Evolutionary conservation across 2,329 filamentous ascomycete species (phyloP).

Genomic region (Colletotrichum sp.): DNA sequence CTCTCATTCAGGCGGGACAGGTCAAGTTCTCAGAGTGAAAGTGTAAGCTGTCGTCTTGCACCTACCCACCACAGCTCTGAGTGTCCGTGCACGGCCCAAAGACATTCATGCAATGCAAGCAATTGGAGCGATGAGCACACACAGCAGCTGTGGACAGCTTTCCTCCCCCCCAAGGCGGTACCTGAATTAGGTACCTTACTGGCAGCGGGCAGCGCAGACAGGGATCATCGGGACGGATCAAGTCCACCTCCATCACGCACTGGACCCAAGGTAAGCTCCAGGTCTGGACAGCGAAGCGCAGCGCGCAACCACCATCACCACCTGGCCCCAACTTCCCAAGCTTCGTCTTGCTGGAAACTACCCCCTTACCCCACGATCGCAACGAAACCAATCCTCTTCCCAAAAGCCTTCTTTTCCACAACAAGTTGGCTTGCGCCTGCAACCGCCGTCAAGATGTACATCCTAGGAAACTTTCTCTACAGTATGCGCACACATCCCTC

Average conservation of each 20-base stretch:
- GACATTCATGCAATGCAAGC: not conserved
- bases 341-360: not conserved
- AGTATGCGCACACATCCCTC: conserved; percentile 25
- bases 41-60: conserved; percentile 20
- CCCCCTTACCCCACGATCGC: not conserved
- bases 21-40: not conserved
- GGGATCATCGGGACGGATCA: conserved; percentile 10
- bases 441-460: conserved; percentile 57
- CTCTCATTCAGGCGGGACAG: not conserved
- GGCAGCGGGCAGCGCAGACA: not conserved
- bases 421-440: not conserved
- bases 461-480: conserved; percentile 77
- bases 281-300: conserved; percentile 9
- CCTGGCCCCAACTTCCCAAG: not conserved
- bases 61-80: conserved; percentile 8
- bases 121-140: not conserved
- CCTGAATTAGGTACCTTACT: not conserved
- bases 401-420: not conserved
- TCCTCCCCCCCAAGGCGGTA: not conserved
- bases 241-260: conserved; percentile 21
- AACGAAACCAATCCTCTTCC: not conserved
- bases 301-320: not conserved
- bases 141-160: not conserved
- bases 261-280: not conserved
- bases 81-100: conserved; percentile 2